Base-by-base conservation (phyloP, 2,329 filamentous ascomycete species). In the Curvularia spicifera region DNA sequence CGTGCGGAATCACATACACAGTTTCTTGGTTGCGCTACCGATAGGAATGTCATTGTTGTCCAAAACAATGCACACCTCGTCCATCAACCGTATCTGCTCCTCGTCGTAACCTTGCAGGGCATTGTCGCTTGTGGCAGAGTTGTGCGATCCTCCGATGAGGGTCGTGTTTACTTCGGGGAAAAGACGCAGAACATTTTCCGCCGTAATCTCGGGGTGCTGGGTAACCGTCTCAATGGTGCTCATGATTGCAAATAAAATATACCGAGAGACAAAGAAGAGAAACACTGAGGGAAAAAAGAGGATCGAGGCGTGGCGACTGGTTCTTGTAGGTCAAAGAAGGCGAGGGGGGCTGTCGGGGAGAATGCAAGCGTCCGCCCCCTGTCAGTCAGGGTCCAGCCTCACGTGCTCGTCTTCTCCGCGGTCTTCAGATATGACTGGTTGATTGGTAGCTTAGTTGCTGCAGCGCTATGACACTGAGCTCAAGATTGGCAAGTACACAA, bases 61-160 rank as follows among this genome's bases (percentile, higher is more conserved):
- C 46, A 96, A 82, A 18, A 99, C 95, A 76, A 99, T 98, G 84
- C 95, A 99, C 49, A 97, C 90, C 82, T 98, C 95, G 73, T 99
- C 94, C 95, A 99, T 99, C 71, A 99, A 81, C 50, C 94, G 89
- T 72, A 97, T 97, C 82, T 99, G 95, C 83, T 98, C 94, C 77
- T 91, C 94, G 82, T 98, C 93, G 81, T 98, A 96, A 51, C 94
- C 95, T 56, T 89, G 89, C 44, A 98, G 85, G 57, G 92, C 91
- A 63, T 81, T 80, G 69, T 89, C 88, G 73, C 74, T 69, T n/a
- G 76, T 74, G 57, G 74, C 74, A 46, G 83, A 86, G 60, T 87
- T 71, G 87, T 78, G 90, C 83, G 78, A 88, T 86, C 78, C 79
- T 51, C 81, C 80, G 51, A 85, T 85, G 50, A 88, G 80, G 15